A percentile compares a stretch with the other conserved stretches of the same genome.
These are phyloP conservation scores for Verruconis gallopava DNA, from an alignment of 2,329 filamentous ascomycete genomes.

Conservation along the genomic window DNA sequence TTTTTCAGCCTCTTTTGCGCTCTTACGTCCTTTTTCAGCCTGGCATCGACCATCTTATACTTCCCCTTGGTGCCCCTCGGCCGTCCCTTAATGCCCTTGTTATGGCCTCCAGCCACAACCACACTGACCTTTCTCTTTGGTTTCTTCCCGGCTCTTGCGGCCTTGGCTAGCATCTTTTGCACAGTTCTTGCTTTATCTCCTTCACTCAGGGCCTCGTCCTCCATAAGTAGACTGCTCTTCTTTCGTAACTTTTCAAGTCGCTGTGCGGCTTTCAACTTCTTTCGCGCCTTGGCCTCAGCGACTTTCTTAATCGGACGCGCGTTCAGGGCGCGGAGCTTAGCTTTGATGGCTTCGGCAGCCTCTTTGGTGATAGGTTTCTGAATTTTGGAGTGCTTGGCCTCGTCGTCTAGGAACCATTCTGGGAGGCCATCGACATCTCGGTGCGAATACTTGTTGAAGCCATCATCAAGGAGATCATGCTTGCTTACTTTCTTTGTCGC, in stretches of 20 bases:
- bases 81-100: conserved; percentile 73
- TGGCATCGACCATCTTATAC: conserved; percentile 92
- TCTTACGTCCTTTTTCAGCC: conserved; percentile 92
- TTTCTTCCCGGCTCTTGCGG: conserved; percentile 60
- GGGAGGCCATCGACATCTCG: conserved; percentile 84
- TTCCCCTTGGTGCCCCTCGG: conserved; percentile 88
- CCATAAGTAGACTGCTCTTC: conserved; percentile 82
- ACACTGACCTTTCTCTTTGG: conserved; percentile 71
- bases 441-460: conserved; percentile 86
- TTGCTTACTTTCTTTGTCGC: conserved; percentile 74
- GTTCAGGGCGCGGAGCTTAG: conserved; percentile 85
- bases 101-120: conserved; percentile 74
- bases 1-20: conserved; percentile 72
- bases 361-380: conserved; percentile 87
- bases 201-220: conserved; percentile 87
- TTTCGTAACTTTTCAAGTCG: conserved; percentile 88
- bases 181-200: conserved; percentile 89
- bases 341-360: conserved; percentile 81
- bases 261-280: conserved; percentile 92
- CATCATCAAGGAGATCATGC: conserved; percentile 73
- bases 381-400: conserved; percentile 62
- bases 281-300: conserved; percentile 85
- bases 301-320: conserved; percentile 99
- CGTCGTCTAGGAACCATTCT: conserved; percentile 97
- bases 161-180: conserved; percentile 65